phyloP scores from a whole-genome alignment of 768 basidiomycete genomes.

The Xerocomus spinulosus region DNA sequence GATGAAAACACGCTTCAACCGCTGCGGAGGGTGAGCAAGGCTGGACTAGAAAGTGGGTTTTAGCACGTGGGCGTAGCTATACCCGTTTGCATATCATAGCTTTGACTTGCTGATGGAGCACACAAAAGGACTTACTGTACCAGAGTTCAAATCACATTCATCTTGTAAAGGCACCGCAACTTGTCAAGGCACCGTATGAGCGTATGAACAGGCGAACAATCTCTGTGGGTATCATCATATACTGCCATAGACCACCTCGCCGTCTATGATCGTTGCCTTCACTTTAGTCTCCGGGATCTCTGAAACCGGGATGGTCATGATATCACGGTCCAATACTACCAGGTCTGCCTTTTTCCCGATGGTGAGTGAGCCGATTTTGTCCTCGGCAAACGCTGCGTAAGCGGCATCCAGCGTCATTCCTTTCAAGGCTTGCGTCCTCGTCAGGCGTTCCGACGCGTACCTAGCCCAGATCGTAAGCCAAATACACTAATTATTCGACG shows the following conservation, averaged over 20 bases:
- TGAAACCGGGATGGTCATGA: conserved; percentile 57
- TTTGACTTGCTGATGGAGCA: conserved; percentile 1
- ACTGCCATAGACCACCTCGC: conserved; percentile 57
- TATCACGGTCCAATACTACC: conserved; percentile 75
- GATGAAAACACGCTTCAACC: conserved; percentile 87
- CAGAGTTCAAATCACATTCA: too few species aligned
- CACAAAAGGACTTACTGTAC: too few species aligned
- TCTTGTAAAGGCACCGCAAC: too few species aligned
- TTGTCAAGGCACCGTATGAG: neutral
- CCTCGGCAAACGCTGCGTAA: conserved; percentile 78
- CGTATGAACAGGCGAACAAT: neutral
- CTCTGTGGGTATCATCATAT: conserved; percentile 14
- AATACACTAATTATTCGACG: neutral
- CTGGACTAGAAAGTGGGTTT: conserved; percentile 76
- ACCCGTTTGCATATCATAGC: conserved; percentile 10
- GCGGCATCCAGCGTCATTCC: conserved; percentile 91
- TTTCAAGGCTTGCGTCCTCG: conserved; percentile 76
- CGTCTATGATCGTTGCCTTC: conserved; percentile 71
- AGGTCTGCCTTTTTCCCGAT: conserved; percentile 86
- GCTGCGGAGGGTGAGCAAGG: conserved; percentile 86
- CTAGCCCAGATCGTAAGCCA: conserved; percentile 37
- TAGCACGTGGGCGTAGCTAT: conserved; percentile 13
- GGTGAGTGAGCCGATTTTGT: conserved; percentile 63
- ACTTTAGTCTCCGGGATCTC: conserved; percentile 69
- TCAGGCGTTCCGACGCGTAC: conserved; percentile 72